Percentiles rank a stretch among this genome's conserved stretches.
Conservation (phyloP, 1,284 basidiomycete genomes). For the Laetiporus sulphureus region DNA sequence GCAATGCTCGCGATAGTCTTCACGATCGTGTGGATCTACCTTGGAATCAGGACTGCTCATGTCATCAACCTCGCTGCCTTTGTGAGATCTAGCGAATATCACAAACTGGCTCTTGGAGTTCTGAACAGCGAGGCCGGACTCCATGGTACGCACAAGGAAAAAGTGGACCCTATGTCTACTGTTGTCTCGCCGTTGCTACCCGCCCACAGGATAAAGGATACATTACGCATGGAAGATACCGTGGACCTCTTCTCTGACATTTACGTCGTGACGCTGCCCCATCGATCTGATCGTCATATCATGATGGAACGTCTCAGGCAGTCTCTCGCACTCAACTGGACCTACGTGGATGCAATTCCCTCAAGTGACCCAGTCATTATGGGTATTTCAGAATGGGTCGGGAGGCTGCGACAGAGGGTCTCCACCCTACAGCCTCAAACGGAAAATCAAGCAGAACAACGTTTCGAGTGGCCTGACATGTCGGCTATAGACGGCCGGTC, state of each 20-base stretch:
- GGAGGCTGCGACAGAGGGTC: constrained; percentile 22
- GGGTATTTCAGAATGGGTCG: constrained; percentile 37
- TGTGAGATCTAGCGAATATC: too few species aligned
- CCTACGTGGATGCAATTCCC: constrained; percentile 43
- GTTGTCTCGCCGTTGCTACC: too few species aligned
- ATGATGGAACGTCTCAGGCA: constrained; percentile 47
- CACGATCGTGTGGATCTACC: too few species aligned
- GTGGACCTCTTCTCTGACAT: constrained; percentile 26
- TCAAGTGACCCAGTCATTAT: constrained; percentile 31
- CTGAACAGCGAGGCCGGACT: too few species aligned
- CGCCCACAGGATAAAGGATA: too few species aligned
- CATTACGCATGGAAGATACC: too few species aligned
- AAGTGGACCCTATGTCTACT: too few species aligned
- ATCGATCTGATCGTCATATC: constrained; percentile 40
- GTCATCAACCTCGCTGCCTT: too few species aligned
- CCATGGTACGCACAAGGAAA: too few species aligned
- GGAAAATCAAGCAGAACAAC: constrained; percentile 2
- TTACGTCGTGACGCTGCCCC: constrained; percentile 55
- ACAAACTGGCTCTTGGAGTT: too few species aligned
- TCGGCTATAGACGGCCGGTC: constrained; percentile 29
- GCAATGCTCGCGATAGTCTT: too few species aligned
- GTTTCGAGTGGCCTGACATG: constrained; percentile 35
- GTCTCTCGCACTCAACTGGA: constrained; percentile 42
- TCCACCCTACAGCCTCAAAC: background rate
- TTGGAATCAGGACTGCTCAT: too few species aligned